Percentiles rank a stretch among this genome's conserved stretches.
Conservation (phyloP, 2,329 filamentous ascomycete genomes). For the Xylariaceae sp. region DNA sequence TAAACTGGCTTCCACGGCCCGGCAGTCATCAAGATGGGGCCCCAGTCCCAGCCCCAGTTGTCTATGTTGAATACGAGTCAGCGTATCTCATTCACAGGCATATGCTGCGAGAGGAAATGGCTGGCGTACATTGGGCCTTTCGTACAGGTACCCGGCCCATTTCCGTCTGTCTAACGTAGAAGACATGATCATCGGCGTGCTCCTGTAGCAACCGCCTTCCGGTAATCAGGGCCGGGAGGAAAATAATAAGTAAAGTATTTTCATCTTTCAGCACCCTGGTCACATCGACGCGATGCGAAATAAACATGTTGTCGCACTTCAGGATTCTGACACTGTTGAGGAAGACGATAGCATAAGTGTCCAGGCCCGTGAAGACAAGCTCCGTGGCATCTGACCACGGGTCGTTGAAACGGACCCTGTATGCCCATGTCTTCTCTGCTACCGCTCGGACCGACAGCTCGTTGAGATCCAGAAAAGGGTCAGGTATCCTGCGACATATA, state of each 20-base stretch:
- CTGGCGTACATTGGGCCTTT: conserved; percentile 56
- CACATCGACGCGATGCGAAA: conserved; percentile 51
- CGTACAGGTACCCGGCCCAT: conserved; percentile 43
- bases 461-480: conserved; percentile 58
- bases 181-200: conserved; percentile 49
- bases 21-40: conserved; percentile 55
- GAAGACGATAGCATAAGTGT: conserved; percentile 55
- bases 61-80: conserved; percentile 4
- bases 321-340: conserved; percentile 51
- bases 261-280: conserved; percentile 34
- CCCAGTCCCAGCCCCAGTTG: conserved; percentile 66
- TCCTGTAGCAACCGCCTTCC: conserved; percentile 47
- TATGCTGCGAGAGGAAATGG: too few species aligned
- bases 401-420: conserved; percentile 37
- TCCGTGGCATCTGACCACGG: conserved; percentile 31
- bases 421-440: conserved; percentile 56
- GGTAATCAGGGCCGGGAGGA: conserved; percentile 49
- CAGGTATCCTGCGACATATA: conserved; percentile 35
- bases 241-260: conserved; percentile 51
- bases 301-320: conserved; percentile 58
- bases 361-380: conserved; percentile 58
- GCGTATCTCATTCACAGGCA: not conserved
- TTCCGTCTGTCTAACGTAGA: conserved; percentile 46
- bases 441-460: conserved; percentile 57
- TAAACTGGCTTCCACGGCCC: conserved; percentile 63